Evolutionary conservation across 768 basidiomycete species (phyloP).

Genomic region (Pholiota molesta): DNA sequence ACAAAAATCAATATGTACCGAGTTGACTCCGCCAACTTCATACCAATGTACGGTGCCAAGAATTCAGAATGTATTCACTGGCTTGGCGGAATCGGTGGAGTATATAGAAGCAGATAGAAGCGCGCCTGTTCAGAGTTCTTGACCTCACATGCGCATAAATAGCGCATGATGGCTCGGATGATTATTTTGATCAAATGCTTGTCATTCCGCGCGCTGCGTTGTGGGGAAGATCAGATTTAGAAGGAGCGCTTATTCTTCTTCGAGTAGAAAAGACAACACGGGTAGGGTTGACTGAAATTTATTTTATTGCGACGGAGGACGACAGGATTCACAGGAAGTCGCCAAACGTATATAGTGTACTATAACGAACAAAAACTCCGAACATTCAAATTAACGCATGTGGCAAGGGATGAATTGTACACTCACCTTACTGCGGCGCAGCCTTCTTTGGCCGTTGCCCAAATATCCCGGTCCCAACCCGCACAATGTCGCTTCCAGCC

Average conservation of each 20-base stretch:
- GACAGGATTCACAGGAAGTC: background rate
- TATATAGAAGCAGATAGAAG: background rate
- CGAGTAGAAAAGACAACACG: background rate
- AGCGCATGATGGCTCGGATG: slow-evolving; percentile 21
- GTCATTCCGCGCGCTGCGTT: background rate
- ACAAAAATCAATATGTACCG: slow-evolving; percentile 10
- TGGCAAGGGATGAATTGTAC: background rate
- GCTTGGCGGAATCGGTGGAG: slow-evolving; percentile 5
- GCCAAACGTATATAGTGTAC: background rate
- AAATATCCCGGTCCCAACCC: slow-evolving; percentile 92
- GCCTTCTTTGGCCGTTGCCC: slow-evolving; percentile 67
- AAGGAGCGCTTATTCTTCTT: background rate
- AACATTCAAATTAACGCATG: background rate
- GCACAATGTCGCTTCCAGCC: slow-evolving; percentile 84
- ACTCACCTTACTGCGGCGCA: slow-evolving; percentile 9
- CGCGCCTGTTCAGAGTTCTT: background rate
- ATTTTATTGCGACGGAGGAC: background rate
- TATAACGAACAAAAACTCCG: background rate
- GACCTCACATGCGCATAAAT: slow-evolving; percentile 17
- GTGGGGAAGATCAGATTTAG: background rate
- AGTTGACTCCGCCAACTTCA: slow-evolving; percentile 20
- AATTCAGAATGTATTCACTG: background rate
- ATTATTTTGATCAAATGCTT: slow-evolving; percentile 7
- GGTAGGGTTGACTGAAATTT: background rate
- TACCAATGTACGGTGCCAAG: slow-evolving; percentile 15